phyloP scores from a whole-genome alignment of 257 asterid genomes.

The Catharanthus roseus region DNA sequence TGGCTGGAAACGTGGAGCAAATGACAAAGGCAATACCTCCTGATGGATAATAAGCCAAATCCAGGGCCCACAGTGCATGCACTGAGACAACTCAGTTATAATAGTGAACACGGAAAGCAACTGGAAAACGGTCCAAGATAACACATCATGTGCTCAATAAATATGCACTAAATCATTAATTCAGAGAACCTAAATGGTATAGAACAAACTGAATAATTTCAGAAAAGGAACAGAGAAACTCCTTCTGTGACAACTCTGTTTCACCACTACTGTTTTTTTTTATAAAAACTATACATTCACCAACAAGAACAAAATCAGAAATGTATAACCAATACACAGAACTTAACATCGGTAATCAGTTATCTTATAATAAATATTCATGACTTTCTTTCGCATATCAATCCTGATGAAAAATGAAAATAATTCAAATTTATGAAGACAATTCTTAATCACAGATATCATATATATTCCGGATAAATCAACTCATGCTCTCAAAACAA shows the following conservation, averaged over 20 bases:
- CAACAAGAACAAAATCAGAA: not conserved
- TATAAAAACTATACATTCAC: too few relatives aligned
- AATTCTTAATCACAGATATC: not conserved
- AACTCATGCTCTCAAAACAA: not conserved
- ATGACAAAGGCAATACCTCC: not conserved
- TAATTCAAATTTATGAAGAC: not conserved
- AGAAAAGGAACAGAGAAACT: not conserved
- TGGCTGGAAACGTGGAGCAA: not conserved
- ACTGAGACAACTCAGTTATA: not conserved
- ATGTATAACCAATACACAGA: not conserved
- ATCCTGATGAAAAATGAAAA: not conserved
- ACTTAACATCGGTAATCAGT: not conserved
- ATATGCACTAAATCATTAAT: conserved; percentile 8
- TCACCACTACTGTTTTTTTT: not conserved
- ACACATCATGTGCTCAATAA: not conserved
- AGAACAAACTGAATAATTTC: not conserved
- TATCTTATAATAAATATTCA: not conserved
- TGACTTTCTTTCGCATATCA: not conserved
- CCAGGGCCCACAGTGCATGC: not conserved
- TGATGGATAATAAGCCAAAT: not conserved
- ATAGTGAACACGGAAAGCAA: not conserved
- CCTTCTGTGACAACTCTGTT: not conserved
- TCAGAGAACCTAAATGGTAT: not conserved
- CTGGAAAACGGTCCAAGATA: not conserved
- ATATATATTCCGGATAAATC: not conserved